phyloP scores from a whole-genome alignment of 805 yeast genomes.

The Myxozyma neotropica region DNA sequence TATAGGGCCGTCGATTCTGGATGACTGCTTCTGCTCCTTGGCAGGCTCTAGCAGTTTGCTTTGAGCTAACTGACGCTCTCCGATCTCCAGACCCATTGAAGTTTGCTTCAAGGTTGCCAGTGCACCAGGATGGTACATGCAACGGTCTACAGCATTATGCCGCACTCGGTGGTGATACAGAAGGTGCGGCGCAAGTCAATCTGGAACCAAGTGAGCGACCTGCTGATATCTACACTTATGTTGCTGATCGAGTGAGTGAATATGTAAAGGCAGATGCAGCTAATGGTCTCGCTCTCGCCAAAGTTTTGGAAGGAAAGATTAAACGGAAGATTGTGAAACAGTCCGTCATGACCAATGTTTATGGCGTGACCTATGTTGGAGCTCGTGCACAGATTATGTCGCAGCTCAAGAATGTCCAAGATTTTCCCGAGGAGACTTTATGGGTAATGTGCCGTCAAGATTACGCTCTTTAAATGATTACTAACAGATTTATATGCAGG shows the following conservation, averaged over 20 bases:
- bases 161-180: slow-evolving; percentile 68
- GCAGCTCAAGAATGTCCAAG: slow-evolving; percentile 65
- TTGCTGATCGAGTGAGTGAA: slow-evolving; percentile 52
- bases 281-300: slow-evolving; percentile 39
- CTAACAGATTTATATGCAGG: neutral
- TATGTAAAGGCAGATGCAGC: slow-evolving; percentile 54
- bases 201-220: slow-evolving; percentile 58
- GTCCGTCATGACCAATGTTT: slow-evolving; percentile 97
- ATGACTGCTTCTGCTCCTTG: slow-evolving; percentile 60
- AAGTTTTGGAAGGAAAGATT: slow-evolving; percentile 60
- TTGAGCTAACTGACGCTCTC: slow-evolving; percentile 55
- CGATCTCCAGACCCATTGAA: slow-evolving; percentile 53
- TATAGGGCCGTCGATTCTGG: slow-evolving; percentile 57
- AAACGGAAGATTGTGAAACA: slow-evolving; percentile 91
- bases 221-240: slow-evolving; percentile 63
- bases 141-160: slow-evolving; percentile 72
- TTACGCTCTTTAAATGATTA: too few relatives aligned
- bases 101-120: slow-evolving; percentile 55
- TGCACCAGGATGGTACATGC: slow-evolving; percentile 70
- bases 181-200: slow-evolving; percentile 66
- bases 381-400: slow-evolving; percentile 86
- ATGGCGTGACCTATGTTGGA: slow-evolving; percentile 94
- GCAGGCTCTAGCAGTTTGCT: slow-evolving; percentile 61
- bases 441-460: slow-evolving; percentile 47
- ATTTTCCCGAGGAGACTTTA: slow-evolving; percentile 51